These are phyloP conservation scores for Camelina neglecta DNA, from an alignment of 345 rosid species.

Conservation along the genomic window DNA sequence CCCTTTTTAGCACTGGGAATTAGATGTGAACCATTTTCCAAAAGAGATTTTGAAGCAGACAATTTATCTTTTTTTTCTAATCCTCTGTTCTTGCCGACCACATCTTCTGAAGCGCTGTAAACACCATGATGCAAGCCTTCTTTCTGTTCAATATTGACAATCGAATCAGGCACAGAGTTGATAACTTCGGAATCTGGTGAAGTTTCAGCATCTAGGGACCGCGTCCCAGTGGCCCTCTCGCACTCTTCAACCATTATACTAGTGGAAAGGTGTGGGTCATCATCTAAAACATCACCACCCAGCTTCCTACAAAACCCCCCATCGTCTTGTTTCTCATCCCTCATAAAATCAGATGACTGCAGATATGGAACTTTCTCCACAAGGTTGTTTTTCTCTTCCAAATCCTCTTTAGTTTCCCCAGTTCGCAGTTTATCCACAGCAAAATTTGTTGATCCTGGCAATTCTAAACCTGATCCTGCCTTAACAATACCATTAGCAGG, in stretches of 20 bases:
- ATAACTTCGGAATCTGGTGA: slow-evolving; percentile 99
- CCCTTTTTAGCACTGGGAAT: slow-evolving; percentile 42
- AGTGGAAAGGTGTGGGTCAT: slow-evolving; percentile 42
- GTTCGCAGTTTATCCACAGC: slow-evolving; percentile 46
- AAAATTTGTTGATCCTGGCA: slow-evolving; percentile 38
- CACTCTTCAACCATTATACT: slow-evolving; percentile 48
- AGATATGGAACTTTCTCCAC: slow-evolving; percentile 38
- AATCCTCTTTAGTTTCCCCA: slow-evolving; percentile 41
- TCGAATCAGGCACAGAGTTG: slow-evolving; percentile 67
- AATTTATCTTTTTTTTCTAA: slow-evolving; percentile 56
- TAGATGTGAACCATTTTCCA: slow-evolving; percentile 45
- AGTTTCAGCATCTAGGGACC: slow-evolving; percentile 72
- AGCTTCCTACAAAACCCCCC: slow-evolving; percentile 47
- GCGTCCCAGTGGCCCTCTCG: slow-evolving; percentile 50
- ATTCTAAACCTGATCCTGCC: slow-evolving; percentile 41
- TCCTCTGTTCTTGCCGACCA: slow-evolving; percentile 46
- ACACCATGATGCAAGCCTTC: slow-evolving; percentile 47
- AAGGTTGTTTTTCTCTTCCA: slow-evolving; percentile 39
- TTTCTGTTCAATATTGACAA: slow-evolving; percentile 48
- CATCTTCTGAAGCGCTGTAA: slow-evolving; percentile 50
- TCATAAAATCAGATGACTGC: slow-evolving; percentile 43
- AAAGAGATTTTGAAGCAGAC: slow-evolving; percentile 39
- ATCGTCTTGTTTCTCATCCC: slow-evolving; percentile 47
- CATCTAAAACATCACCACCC: slow-evolving; percentile 50
- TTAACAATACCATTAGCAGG: slow-evolving; percentile 43